These are phyloP conservation scores for Phytophthora cryptogea DNA, from an alignment of 352 stramenopile species.

Conservation along the genomic window DNA sequence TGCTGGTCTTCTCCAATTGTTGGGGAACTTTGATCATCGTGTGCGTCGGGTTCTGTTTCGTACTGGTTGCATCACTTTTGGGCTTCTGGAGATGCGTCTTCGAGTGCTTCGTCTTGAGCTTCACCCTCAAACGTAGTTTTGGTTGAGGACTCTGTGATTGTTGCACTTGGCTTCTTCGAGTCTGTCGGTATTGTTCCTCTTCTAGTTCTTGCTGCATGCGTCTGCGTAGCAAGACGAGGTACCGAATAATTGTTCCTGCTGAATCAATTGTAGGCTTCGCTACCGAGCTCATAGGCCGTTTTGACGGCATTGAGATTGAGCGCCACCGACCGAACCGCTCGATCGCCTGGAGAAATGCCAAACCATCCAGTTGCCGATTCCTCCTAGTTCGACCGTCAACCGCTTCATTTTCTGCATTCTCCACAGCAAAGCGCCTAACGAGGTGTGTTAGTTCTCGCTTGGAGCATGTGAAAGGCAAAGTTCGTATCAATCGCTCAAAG, in stretches of 20 bases:
- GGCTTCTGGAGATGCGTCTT: conserved; percentile 5
- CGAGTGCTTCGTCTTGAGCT: conserved; percentile 8
- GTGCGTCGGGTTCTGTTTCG: not conserved
- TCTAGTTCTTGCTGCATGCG: conserved; percentile 18
- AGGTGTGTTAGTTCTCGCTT: conserved; percentile 39
- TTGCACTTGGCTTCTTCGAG: not conserved
- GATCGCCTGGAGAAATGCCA: conserved; percentile 42
- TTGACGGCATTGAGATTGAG: conserved; percentile 28
- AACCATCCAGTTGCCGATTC: conserved; percentile 29
- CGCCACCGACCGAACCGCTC: conserved; percentile 40
- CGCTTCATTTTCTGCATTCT: conserved; percentile 1
- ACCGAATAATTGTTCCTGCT: conserved; percentile 52
- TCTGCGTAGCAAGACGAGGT: conserved; percentile 45
- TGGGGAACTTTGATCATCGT: not conserved
- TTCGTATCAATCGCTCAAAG: conserved; percentile 47
- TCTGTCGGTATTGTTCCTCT: conserved; percentile 21
- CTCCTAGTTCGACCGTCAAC: not conserved
- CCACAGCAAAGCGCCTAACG: conserved; percentile 25
- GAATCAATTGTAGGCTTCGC: conserved; percentile 34
- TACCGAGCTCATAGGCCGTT: conserved; percentile 14
- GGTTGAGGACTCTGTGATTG: conserved; percentile 4
- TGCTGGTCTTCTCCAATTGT: conserved; percentile 10
- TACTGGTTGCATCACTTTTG: conserved; percentile 9
- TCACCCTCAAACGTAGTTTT: conserved; percentile 7
- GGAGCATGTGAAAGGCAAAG: conserved; percentile 44